Conservation (phyloP, 306 rosid genomes). For the Echinosophora koreensis region DNA sequence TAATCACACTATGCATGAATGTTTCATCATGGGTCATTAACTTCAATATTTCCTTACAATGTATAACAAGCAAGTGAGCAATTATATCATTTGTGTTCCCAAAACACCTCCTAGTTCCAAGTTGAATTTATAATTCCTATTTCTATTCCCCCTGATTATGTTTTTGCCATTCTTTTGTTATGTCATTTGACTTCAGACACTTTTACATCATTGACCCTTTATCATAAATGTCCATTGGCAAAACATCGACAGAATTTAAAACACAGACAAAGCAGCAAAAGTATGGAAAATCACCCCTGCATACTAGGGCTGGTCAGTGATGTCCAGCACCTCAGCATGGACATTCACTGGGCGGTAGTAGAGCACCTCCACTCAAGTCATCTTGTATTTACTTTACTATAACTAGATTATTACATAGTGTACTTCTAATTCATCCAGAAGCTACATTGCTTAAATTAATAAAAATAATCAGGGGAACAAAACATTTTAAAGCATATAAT, state of each 20-base stretch:
- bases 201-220: constrained; percentile 24
- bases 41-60: constrained; percentile 3
- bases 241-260: constrained; percentile 17
- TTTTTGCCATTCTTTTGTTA: constrained; percentile 3
- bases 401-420: background rate
- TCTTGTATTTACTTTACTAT: background rate
- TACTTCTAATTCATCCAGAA: constrained; percentile 24
- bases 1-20: constrained; percentile 26
- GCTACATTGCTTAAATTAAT: constrained; percentile 7
- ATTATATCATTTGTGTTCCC: background rate
- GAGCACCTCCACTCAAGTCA: constrained; percentile 19
- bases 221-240: constrained; percentile 18
- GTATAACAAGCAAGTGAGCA: background rate
- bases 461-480: constrained; percentile 15
- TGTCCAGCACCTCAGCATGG: constrained; percentile 18
- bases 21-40: constrained; percentile 15
- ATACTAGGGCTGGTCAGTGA: constrained; percentile 24
- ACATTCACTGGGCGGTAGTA: constrained; percentile 17
- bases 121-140: constrained; percentile 10
- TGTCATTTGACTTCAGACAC: constrained; percentile 28
- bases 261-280: constrained; percentile 2
- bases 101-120: constrained; percentile 27
- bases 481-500: background rate
- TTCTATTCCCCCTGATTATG: constrained; percentile 2
- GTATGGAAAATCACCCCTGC: constrained; percentile 14